Percentiles rank a stretch among this genome's conserved stretches.
Evolutionary conservation across 176 grass and related monocot species (phyloP).

Genomic region (Ensete ventricosum): DNA sequence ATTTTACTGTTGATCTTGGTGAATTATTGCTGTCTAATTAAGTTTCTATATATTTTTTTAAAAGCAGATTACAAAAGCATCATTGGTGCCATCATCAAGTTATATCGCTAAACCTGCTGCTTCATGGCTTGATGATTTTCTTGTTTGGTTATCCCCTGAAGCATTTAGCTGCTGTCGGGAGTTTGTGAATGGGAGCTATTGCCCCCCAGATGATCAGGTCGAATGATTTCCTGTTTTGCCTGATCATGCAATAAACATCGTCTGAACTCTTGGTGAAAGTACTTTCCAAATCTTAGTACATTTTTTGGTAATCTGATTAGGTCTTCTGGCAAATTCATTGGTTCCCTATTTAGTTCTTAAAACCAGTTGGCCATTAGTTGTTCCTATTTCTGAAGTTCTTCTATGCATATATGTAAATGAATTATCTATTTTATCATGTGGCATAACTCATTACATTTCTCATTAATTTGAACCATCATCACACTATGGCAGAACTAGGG

Average conservation of each 20-base stretch:
- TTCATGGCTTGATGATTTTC: slow-evolving; percentile 99
- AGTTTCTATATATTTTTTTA: not conserved
- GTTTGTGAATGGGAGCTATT: slow-evolving; percentile 75
- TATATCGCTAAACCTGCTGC: slow-evolving; percentile 93
- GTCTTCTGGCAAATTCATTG: too few relatives aligned
- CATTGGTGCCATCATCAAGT: slow-evolving; percentile 58
- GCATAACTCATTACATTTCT: too few relatives aligned
- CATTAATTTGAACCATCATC: too few relatives aligned
- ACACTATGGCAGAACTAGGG: too few relatives aligned
- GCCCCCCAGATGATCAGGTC: slow-evolving; percentile 96
- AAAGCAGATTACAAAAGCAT: slow-evolving; percentile 77
- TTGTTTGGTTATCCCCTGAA: slow-evolving; percentile 92
- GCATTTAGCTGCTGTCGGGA: slow-evolving; percentile 96
- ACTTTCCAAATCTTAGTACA: too few relatives aligned
- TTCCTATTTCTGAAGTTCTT: too few relatives aligned
- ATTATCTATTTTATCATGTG: too few relatives aligned
- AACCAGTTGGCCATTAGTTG: too few relatives aligned
- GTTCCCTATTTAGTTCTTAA: too few relatives aligned
- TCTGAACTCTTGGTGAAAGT: too few relatives aligned
- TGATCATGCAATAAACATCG: not conserved
- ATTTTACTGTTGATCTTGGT: not conserved
- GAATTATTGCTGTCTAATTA: not conserved
- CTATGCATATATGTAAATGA: too few relatives aligned
- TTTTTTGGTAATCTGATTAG: too few relatives aligned
- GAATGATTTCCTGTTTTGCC: slow-evolving; percentile 4